These are phyloP conservation scores for Erysimum cheiranthoides DNA, from an alignment of 345 rosid genomes.

Conservation along the genomic window DNA sequence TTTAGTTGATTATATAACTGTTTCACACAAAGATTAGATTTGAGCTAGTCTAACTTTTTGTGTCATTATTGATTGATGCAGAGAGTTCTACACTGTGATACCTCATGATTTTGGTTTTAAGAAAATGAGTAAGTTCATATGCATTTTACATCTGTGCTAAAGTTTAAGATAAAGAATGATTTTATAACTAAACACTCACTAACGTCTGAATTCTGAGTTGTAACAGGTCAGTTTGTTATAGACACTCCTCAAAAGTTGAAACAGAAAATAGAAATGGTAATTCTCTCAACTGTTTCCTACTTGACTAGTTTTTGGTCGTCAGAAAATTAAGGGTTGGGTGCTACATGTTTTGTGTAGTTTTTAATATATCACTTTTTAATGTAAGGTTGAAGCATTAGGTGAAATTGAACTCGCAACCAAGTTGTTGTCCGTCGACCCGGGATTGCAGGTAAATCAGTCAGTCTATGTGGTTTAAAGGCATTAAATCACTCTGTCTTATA, in stretches of 20 bases:
- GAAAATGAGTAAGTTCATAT: conserved; percentile 73
- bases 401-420: conserved; percentile 89
- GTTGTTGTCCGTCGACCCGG: conserved; percentile 60
- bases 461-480: conserved; percentile 20
- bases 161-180: background rate
- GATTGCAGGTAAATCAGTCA: conserved; percentile 56
- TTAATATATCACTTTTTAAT: conserved; percentile 35
- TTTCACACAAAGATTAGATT: background rate
- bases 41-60: conserved; percentile 27
- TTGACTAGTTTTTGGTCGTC: conserved; percentile 28
- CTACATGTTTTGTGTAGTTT: background rate
- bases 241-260: conserved; percentile 87
- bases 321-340: background rate
- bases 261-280: conserved; percentile 87
- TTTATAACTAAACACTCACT: conserved; percentile 18
- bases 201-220: conserved; percentile 34
- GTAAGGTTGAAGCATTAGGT: conserved; percentile 88
- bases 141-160: conserved; percentile 9
- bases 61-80: conserved; percentile 46
- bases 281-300: conserved; percentile 23
- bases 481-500: conserved; percentile 1
- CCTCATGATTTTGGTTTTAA: conserved; percentile 92
- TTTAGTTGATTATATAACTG: conserved; percentile 4
- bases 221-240: conserved; percentile 85
- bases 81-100: conserved; percentile 88